Evolutionary conservation across 2,329 filamentous ascomycete species (phyloP).

Genomic region (Diaporthe capsici): DNA sequence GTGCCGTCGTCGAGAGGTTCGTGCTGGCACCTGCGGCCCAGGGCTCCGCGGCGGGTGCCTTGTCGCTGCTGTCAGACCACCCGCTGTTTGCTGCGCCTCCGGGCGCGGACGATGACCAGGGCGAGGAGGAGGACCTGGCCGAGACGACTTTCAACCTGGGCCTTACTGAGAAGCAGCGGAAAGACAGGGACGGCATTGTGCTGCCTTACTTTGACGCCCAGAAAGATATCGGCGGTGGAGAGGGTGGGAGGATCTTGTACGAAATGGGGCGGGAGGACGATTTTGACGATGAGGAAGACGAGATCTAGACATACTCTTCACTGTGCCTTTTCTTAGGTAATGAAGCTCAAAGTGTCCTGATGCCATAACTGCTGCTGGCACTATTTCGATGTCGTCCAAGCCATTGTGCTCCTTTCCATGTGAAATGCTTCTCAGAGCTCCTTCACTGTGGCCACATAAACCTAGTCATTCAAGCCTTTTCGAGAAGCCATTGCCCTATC

Average conservation of each 20-base stretch:
- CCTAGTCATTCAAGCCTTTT: neutral
- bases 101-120: conserved; percentile 52
- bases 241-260: conserved; percentile 94
- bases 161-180: conserved; percentile 90
- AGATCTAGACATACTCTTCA: conserved; percentile 71
- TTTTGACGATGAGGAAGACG: conserved; percentile 80
- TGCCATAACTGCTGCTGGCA: neutral
- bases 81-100: conserved; percentile 72
- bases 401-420: neutral
- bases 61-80: conserved; percentile 82
- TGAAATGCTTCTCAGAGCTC: neutral
- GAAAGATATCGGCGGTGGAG: conserved; percentile 81
- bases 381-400: neutral
- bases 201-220: conserved; percentile 98
- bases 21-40: conserved; percentile 60
- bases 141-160: conserved; percentile 88
- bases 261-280: conserved; percentile 98
- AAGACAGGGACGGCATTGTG: conserved; percentile 89
- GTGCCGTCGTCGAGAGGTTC: conserved; percentile 79
- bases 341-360: neutral
- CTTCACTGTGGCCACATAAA: neutral
- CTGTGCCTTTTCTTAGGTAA: conserved; percentile 5
- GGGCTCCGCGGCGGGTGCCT: conserved; percentile 45
- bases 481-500: neutral
- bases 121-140: conserved; percentile 66